Evolutionary conservation across 139 green algal species (phyloP), one percentile per base, ranked within the genome.

Genomic region (Haematococcus sp.): DNA sequence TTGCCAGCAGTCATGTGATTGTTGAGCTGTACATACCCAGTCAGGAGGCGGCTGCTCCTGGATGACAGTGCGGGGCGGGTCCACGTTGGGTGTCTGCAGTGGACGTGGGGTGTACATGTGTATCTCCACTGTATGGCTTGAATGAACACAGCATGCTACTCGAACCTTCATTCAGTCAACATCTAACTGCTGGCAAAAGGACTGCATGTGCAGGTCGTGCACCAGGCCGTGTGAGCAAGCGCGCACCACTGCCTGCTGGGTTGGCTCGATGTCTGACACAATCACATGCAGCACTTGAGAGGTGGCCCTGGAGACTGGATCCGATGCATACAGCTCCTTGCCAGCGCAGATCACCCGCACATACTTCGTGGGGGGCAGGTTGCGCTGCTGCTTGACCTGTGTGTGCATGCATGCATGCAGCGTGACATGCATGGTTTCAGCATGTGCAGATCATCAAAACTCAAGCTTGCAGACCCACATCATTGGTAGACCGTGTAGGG

Each of bases 331-430:
- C 9, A 86, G n/a, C 44, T 86, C 81, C 13, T 64, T 61, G 11
- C 81, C 81, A 2, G 66, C 73, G 59, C 73, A 81, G 0, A 86
- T 59, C 16, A 86, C 68, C 11, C 81, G 63, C 13, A 86, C 28
- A 33, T 73, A 35, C 58, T 73, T 65, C 15, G 52, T 20, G 1
- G 46, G 28, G 0, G 54, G 32, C 44, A 79, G 51, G 1, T 20
- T 22, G 15, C 51, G 56, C 0, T 52, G 63, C 25, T 54, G 20
- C 19, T 44, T 49, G 3, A 78, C 64, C 73, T 78, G 64, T n/a
- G 34, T 22, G 25, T 4, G 58, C 40, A 49, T 49, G 40, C 40
- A 49, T 7, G 40, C 40, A 49, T 49, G 40, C 40, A 11, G 7
- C 7, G 7, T 49, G 40, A 49, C 11, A 49, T 19, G 7, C 40